Conservation (phyloP, 345 rosid genomes). For the Physaria fendleri region DNA sequence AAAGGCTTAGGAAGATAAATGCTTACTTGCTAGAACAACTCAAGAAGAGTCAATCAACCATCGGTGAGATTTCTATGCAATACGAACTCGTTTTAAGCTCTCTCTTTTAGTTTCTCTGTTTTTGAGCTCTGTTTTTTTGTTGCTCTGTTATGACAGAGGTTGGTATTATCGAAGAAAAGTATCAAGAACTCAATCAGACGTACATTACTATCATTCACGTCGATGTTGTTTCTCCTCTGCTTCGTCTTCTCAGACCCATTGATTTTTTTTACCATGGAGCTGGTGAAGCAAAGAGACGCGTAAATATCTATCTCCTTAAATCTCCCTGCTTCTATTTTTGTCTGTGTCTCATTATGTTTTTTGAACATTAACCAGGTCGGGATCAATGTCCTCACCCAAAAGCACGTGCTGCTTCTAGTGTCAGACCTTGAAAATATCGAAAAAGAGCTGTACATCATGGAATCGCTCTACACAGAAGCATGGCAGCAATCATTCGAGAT, state of each 20-base stretch:
- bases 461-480: conserved; percentile 44
- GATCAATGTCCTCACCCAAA: conserved; percentile 60
- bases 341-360: conserved; percentile 4
- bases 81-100: not conserved
- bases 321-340: not conserved
- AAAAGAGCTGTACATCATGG: conserved; percentile 49
- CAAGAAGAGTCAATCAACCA: conserved; percentile 27
- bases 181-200: conserved; percentile 28
- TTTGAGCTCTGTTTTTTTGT: too few species aligned
- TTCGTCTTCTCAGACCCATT: conserved; percentile 29
- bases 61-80: conserved; percentile 33
- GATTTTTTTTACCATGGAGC: conserved; percentile 32
- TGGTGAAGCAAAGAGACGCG: conserved; percentile 25
- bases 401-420: conserved; percentile 58
- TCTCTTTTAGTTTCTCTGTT: not conserved
- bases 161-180: conserved; percentile 25
- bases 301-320: not conserved
- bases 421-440: conserved; percentile 58
- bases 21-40: conserved; percentile 35
- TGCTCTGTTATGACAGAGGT: conserved; percentile 26
- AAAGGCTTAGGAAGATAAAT: conserved; percentile 47
- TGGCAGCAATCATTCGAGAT: conserved; percentile 56
- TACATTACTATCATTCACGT: conserved; percentile 31
- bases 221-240: conserved; percentile 29
- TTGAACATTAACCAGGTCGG: conserved; percentile 40